Evolutionary conservation across 805 yeast genomes (phyloP).

Genomic region (Lipomyces lipofer): DNA sequence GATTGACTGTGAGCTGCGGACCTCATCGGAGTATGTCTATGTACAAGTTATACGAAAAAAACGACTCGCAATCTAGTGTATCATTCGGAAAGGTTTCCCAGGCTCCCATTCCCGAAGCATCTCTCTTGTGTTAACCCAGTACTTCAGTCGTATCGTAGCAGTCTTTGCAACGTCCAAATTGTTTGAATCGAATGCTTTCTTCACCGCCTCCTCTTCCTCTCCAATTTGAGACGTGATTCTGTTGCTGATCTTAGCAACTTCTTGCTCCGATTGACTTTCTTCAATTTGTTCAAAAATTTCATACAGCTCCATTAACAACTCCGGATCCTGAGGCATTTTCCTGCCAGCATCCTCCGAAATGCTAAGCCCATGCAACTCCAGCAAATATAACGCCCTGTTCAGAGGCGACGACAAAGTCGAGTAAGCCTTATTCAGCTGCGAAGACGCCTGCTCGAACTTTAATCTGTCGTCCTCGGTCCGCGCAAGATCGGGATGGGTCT

Average conservation of each 20-base stretch:
- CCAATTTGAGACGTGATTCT: constrained; percentile 62
- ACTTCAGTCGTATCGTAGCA: constrained; percentile 71
- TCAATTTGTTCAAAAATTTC: constrained; percentile 84
- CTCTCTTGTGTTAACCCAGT: constrained; percentile 76
- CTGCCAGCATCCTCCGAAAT: constrained; percentile 54
- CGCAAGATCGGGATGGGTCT: constrained; percentile 76
- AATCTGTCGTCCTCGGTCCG: constrained; percentile 35
- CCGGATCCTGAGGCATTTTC: constrained; percentile 50
- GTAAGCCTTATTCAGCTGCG: constrained; percentile 75
- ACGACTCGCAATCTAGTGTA: constrained; percentile 30
- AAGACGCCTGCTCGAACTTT: constrained; percentile 44
- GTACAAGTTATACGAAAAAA: too few relatives aligned
- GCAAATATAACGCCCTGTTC: constrained; percentile 62
- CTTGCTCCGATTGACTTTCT: constrained; percentile 59
- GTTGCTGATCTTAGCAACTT: constrained; percentile 51
- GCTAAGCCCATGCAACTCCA: constrained; percentile 50
- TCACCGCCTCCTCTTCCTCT: constrained; percentile 48
- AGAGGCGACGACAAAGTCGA: constrained; percentile 69
- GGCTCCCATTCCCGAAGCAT: constrained; percentile 56
- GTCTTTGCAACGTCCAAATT: constrained; percentile 61
- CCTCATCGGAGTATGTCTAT: neutral
- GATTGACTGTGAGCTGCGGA: too few relatives aligned
- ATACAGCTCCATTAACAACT: constrained; percentile 69
- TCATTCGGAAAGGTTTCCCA: constrained; percentile 32
- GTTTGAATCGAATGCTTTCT: constrained; percentile 47